Conservation (phyloP, 306 rosid genomes). For the Medicago ruthenica region DNA sequence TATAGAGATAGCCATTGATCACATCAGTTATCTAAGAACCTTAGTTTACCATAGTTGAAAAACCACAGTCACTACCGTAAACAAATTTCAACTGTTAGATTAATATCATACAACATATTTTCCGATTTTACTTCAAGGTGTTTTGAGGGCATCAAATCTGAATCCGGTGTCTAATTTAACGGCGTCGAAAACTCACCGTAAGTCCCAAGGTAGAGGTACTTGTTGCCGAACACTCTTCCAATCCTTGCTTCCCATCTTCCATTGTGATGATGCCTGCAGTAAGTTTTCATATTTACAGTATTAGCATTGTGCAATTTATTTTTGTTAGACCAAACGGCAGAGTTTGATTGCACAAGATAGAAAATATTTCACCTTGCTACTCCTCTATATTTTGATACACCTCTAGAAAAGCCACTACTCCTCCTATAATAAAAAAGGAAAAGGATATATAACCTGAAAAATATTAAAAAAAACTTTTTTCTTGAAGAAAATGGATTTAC, state of each 20-base stretch:
- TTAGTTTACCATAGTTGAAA: background rate
- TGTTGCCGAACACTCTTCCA: slow-evolving; percentile 95
- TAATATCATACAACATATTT: background rate
- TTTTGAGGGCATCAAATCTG: background rate
- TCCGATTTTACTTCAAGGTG: background rate
- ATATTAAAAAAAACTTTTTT: background rate
- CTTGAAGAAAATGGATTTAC: slow-evolving; percentile 44
- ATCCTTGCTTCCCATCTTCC: slow-evolving; percentile 99
- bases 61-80: background rate
- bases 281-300: slow-evolving; percentile 28
- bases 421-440: slow-evolving; percentile 49
- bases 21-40: background rate
- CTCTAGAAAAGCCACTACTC: slow-evolving; percentile 99
- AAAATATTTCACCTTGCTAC: slow-evolving; percentile 74
- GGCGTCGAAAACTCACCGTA: slow-evolving; percentile 61
- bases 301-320: slow-evolving; percentile 11
- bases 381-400: slow-evolving; percentile 93
- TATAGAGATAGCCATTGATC: slow-evolving; percentile 4
- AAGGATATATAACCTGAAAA: background rate
- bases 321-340: slow-evolving; percentile 2
- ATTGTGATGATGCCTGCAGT: slow-evolving; percentile 84
- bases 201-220: slow-evolving; percentile 94
- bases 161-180: background rate
- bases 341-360: background rate
- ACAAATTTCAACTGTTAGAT: background rate